phyloP scores from a whole-genome alignment of 2,329 filamentous ascomycete genomes.

The Diatrype stigma region DNA sequence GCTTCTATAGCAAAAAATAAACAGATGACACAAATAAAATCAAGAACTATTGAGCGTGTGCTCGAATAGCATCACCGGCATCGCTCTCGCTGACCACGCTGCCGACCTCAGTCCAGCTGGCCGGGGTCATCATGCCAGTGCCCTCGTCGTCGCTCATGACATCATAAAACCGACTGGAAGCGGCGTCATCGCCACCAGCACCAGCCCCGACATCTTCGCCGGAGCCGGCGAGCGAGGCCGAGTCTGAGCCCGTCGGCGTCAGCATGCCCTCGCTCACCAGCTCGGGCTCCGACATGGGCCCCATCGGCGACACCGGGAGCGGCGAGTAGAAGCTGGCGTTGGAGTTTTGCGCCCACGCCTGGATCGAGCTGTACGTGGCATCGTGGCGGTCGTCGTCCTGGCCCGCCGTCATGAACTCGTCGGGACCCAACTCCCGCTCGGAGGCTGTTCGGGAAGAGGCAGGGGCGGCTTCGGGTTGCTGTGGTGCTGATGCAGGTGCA shows the following conservation, averaged over 20 bases:
- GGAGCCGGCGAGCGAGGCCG: constrained; percentile 50
- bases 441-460: constrained; percentile 22
- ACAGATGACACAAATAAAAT: too few relatives aligned
- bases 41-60: too few relatives aligned
- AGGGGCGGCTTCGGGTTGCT: constrained; percentile 1
- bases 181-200: constrained; percentile 29
- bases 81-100: constrained; percentile 58
- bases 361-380: constrained; percentile 59
- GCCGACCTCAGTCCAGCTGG: constrained; percentile 62
- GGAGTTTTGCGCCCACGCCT: constrained; percentile 59
- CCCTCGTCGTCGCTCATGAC: constrained; percentile 58
- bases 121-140: constrained; percentile 47
- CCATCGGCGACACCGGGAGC: constrained; percentile 48
- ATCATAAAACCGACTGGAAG: constrained; percentile 42
- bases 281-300: constrained; percentile 48
- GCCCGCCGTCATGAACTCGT: constrained; percentile 51
- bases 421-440: constrained; percentile 36
- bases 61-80: constrained; percentile 30
- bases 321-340: constrained; percentile 57
- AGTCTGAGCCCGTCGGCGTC: constrained; percentile 58
- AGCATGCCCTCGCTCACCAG: constrained; percentile 49
- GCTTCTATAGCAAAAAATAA: too few relatives aligned
- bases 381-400: constrained; percentile 40
- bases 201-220: constrained; percentile 45
- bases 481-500: constrained; percentile 2